A percentile compares a stretch with the other conserved stretches of the same genome.
phyloP scores from a whole-genome alignment of 208 protist species.

The Wallacemonas sp. region DNA sequence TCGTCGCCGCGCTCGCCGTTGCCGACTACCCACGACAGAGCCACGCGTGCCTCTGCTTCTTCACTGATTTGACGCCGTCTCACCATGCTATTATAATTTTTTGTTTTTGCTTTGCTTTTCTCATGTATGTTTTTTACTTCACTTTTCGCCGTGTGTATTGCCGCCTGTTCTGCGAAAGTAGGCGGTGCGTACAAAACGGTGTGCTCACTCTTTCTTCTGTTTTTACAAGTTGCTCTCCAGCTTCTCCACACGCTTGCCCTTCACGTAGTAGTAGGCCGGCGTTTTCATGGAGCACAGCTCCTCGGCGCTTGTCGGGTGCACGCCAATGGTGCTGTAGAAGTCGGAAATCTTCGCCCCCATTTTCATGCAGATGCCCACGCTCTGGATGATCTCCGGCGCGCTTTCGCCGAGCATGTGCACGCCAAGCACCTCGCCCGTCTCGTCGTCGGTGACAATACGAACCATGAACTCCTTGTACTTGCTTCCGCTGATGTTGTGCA shows the following conservation, averaged over 20 bases:
- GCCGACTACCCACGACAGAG: no score
- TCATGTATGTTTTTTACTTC: background rate
- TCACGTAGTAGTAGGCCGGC: conserved; percentile 79
- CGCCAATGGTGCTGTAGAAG: conserved; percentile 95
- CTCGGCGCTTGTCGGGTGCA: conserved; percentile 96
- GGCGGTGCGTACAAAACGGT: no score
- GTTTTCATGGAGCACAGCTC: conserved; percentile 91
- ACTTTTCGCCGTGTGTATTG: no score
- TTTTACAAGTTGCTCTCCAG: conserved; percentile 66
- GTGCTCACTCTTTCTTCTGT: background rate
- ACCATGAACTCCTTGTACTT: conserved; percentile 88
- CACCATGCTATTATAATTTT: no score
- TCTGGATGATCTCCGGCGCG: conserved; percentile 91
- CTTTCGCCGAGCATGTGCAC: conserved; percentile 88
- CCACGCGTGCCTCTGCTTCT: no score
- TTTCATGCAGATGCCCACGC: conserved; percentile 86
- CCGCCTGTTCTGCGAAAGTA: no score
- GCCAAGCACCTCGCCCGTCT: conserved; percentile 76
- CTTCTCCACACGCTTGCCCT: conserved; percentile 67
- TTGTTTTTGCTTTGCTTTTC: background rate
- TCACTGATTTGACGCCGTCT: no score
- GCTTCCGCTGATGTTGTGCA: conserved; percentile 87
- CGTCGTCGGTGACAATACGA: conserved; percentile 81
- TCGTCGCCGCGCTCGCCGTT: no score
- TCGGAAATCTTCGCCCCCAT: conserved; percentile 92